Percentiles rank a stretch among this genome's conserved stretches.
Evolutionary conservation across 441 rosid genomes (phyloP).

Genomic region (Pelargonium myrrhifolium): DNA sequence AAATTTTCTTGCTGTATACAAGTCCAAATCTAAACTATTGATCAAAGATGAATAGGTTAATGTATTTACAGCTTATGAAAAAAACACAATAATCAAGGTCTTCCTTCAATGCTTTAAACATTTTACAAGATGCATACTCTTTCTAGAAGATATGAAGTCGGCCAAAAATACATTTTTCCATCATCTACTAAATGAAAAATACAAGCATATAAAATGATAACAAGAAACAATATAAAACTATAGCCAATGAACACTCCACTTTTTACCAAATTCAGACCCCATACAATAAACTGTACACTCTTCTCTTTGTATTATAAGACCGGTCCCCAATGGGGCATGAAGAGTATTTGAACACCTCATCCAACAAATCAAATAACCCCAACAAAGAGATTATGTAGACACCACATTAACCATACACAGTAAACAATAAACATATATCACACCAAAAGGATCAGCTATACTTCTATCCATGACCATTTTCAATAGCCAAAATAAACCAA

Average conservation of each 20-base stretch:
- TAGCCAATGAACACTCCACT: too few relatives aligned
- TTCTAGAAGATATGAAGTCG: too few relatives aligned
- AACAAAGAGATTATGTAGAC: not conserved
- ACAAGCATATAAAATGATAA: too few relatives aligned
- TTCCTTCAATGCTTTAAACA: too few relatives aligned
- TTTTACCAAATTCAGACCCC: not conserved
- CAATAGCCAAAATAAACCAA: not conserved
- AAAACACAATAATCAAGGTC: not conserved
- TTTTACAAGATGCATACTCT: too few relatives aligned
- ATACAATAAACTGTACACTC: too few relatives aligned
- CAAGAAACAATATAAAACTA: too few relatives aligned
- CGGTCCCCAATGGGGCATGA: not conserved
- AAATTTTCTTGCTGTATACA: not conserved
- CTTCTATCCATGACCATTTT: slow-evolving; percentile 1
- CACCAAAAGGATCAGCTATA: not conserved
- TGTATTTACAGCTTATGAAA: not conserved
- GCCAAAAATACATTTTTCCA: too few relatives aligned
- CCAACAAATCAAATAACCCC: not conserved
- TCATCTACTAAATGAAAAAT: too few relatives aligned
- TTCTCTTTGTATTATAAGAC: not conserved
- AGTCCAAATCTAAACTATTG: not conserved
- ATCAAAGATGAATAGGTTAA: not conserved
- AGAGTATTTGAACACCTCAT: not conserved
- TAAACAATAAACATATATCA: not conserved
- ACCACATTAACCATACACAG: not conserved